Evolutionary conservation across 2,329 filamentous ascomycete species (phyloP), one percentile per base, ranked within the genome.

Genomic region (Bipolaris oryzae): DNA sequence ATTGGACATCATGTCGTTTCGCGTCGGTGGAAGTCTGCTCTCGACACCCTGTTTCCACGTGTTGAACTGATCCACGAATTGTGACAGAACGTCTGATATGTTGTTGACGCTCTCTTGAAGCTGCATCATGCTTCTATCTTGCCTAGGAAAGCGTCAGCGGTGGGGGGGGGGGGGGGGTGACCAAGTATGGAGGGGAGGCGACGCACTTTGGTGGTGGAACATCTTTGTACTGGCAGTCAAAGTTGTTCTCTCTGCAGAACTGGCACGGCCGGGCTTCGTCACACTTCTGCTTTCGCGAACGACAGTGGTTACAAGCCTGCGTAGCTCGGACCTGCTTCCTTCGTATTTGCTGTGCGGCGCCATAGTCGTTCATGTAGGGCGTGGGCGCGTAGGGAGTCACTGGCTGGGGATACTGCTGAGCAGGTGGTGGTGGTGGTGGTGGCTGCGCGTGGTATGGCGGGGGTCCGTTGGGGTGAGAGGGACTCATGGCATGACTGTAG

Each of bases 191-290:
- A 31, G 44, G 53, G 39, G 10, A 28, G 20, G 21, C 10, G 25
- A 43, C 89, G 74, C 82, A 96, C 91, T 96, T 94, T 72, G 96
- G 95, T 15, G 92, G 92, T 20, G 92, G 90, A 5, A 95, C 89
- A 71, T 97, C 93, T 63, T 93, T 88, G 76, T 97, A 98, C 75
- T 91, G 88, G 79, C 95, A 99, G 50, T 87, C 84, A 31, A 92
- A 83, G 63, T 85, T 88, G 73, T 96, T 96, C 66, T 98, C 93
- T 68, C 89, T 89, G 75, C 95, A 99, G 68, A 87, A 87, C 51
- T 73, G 69, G 56, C 76, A 78, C 5, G 76, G 76, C 41, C 74
- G 66, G 13, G 70, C 67, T 61, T 78, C 76, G 60, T 77, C 75
- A 55, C 76, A 78, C 55, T 77, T 78, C 56, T 78, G 76, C 58